A percentile compares a stretch with the other conserved stretches of the same genome.
Evolutionary conservation across 208 protist species (phyloP).

Genomic region (Crithidia sp.): DNA sequence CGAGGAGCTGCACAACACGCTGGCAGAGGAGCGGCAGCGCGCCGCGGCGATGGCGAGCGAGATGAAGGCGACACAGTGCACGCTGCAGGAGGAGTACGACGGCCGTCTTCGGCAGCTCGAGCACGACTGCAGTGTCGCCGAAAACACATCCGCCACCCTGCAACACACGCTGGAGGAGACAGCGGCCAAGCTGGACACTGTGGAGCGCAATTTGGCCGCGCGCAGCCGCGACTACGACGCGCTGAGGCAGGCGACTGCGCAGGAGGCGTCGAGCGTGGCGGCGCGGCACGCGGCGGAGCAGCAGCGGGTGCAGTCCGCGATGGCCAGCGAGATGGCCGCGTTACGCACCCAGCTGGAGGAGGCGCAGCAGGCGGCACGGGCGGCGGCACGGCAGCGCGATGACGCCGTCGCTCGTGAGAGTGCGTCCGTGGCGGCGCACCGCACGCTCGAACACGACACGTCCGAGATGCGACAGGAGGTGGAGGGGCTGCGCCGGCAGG

Average conservation of each 20-base stretch:
- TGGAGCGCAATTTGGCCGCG: conserved; percentile 19
- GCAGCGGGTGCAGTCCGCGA: conserved; percentile 40
- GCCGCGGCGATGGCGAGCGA: conserved; percentile 27
- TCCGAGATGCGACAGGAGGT: conserved; percentile 26
- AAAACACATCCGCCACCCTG: conserved; percentile 21
- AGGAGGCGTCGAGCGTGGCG: conserved; percentile 27
- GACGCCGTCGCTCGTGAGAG: conserved; percentile 39
- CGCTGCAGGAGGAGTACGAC: conserved; percentile 51
- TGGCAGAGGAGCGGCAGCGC: conserved; percentile 26
- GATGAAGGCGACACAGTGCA: conserved; percentile 33
- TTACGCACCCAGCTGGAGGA: conserved; percentile 44
- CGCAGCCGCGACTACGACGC: conserved; percentile 18
- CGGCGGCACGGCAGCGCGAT: conserved; percentile 48
- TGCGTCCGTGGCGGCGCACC: conserved; percentile 29
- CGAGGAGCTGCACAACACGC: conserved; percentile 32
- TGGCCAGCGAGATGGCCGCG: conserved; percentile 54
- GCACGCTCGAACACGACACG: conserved; percentile 39
- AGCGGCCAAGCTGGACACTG: conserved; percentile 13
- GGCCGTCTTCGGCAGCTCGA: conserved; percentile 44
- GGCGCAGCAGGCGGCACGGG: conserved; percentile 37
- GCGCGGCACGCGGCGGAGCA: conserved; percentile 37
- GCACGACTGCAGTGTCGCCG: conserved; percentile 34
- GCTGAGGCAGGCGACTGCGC: conserved; percentile 16
- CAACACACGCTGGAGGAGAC: conserved; percentile 43
- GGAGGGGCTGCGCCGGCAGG: conserved; percentile 30